Evolutionary conservation across 495 filamentous ascomycete species (phyloP).

Genomic region (Stereocaulon alpinum): DNA sequence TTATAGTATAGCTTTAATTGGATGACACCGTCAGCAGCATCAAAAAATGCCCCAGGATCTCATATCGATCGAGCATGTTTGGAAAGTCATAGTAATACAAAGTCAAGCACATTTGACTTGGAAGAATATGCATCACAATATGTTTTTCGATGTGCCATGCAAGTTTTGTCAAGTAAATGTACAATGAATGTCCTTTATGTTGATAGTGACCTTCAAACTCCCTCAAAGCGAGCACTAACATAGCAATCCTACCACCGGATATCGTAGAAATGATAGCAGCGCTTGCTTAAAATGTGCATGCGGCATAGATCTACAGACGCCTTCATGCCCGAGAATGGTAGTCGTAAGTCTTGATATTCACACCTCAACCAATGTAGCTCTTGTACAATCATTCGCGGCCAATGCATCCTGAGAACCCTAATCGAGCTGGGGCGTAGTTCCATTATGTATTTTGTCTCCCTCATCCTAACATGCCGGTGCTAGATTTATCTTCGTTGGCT

Average conservation of each 20-base stretch:
- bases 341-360: slow-evolving; percentile 16
- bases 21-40: too few relatives aligned
- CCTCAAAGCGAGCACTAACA: not conserved
- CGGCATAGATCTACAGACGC: slow-evolving; percentile 9
- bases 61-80: too few relatives aligned
- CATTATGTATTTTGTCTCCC: not conserved
- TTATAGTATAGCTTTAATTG: too few relatives aligned
- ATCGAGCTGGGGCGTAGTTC: not conserved
- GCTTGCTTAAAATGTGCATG: not conserved
- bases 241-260: not conserved
- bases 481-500: slow-evolving; percentile 45
- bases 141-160: not conserved
- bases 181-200: not conserved
- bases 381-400: slow-evolving; percentile 8
- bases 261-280: not conserved
- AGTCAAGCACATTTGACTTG: not conserved
- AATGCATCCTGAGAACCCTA: not conserved
- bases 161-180: not conserved
- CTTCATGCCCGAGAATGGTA: slow-evolving; percentile 6
- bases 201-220: not conserved
- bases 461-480: not conserved
- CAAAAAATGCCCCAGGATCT: not conserved
- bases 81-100: not conserved
- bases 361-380: not conserved
- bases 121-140: not conserved